Base-by-base conservation (phyloP, 768 basidiomycete genomes). In the Clavaria fumosa region DNA sequence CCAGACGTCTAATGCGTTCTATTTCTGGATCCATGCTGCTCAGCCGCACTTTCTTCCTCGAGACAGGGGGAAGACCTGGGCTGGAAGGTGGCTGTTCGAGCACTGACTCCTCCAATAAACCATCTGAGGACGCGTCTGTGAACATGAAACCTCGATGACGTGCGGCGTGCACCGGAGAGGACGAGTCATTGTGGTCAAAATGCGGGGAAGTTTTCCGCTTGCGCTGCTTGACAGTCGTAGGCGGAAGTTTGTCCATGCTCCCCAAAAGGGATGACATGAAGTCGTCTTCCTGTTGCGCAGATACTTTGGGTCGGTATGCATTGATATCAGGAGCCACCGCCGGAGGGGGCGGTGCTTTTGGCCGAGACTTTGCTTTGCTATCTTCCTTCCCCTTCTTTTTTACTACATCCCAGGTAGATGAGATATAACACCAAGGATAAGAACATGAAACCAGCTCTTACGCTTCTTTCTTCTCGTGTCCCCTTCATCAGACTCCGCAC, bases 211-310 rank as follows among this genome's bases (percentile, higher is more conserved):
- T 67, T 42, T 84, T 84, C 21, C 82, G 75, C 51, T 84, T 85
- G 38, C 70, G 71, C 7, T 63, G 61, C 31, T 50, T 49, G 19
- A 41, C 40, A 11, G 55, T 32, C 2, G 55, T 55, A 6, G 59
- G 49, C 7, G 70, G 58, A 7, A 59, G 50, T 4, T 59, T 56
- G 42, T 85, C 84, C 54, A 93, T 70, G 15, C 61, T 69, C 6
- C 76, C 80, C 7, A 99, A 60, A 1, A 99, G 57, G 24, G 69
- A 70, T 0, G 74, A 71, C 85, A 99, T 82, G 46, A 99, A 88
- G 46, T 93, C 88, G 26, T 71, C 65, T 53, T 96, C 95, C 47
- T 89, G 73, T 36, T 77, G 80, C 9, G 66, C 76, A 5, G 82
- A 78, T 9, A 78, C 70, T 0, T 64, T 64, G 1, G 82, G 78